Evolutionary conservation across 208 protist genomes (phyloP).

Genomic region (Naegleria fowleri): DNA sequence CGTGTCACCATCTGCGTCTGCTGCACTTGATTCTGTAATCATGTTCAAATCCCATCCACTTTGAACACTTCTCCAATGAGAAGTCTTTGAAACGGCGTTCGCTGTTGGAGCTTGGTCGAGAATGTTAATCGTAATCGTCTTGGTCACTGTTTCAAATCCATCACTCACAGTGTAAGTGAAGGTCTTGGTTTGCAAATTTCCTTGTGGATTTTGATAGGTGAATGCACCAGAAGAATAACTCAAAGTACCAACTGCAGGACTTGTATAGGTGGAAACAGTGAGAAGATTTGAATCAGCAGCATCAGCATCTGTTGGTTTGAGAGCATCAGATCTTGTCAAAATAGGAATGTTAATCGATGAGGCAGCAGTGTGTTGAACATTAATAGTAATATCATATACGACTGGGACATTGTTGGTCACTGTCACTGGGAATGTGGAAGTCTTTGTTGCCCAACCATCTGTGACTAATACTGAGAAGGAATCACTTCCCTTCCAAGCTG

Average conservation of each 20-base stretch:
- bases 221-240: background rate
- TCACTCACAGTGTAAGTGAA: background rate
- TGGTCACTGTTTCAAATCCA: background rate
- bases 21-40: background rate
- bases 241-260: background rate
- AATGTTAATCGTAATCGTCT: background rate
- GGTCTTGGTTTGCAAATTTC: background rate
- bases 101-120: background rate
- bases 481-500: background rate
- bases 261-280: background rate
- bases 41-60: background rate
- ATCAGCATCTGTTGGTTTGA: conserved; percentile 1
- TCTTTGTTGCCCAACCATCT: background rate
- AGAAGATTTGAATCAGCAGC: background rate
- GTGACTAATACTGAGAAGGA: background rate
- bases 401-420: background rate
- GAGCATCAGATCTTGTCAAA: background rate
- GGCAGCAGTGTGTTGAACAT: background rate
- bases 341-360: background rate
- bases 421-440: background rate
- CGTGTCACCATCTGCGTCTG: background rate
- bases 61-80: background rate
- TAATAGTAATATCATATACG: background rate
- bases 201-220: background rate
- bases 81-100: background rate